Base-by-base conservation (phyloP, 345 rosid genomes). In the Gossypium arboreum region DNA sequence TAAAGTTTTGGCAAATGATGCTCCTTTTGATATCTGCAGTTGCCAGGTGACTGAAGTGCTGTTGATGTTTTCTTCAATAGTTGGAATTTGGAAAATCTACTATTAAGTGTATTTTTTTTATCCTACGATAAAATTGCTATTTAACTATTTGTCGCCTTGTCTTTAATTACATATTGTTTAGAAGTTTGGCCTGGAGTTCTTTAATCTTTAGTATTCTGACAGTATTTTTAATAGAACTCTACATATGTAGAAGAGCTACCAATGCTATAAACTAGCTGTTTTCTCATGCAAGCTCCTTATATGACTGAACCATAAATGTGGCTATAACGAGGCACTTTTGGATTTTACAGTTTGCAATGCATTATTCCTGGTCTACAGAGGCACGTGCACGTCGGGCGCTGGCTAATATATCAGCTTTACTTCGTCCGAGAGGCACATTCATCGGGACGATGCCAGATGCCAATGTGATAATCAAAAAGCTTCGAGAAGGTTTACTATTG, bases 361-460 rank as follows among this genome's bases (percentile, higher is more conserved):
- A 93, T 80, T 93, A 95, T 79, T 95, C 99, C 43, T 95, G 98
- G 94, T 91, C 97, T 73, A 91, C 97, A 56, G 98, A 91, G 80
- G 90, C 92, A 72, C 93, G 92, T 60, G 99, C 97, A 54, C 86
- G 97, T 18, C 88, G 93, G 77, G 98, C 99, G 69, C 85, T 95
- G 84, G 93, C 97, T 67, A 95, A 95, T 80, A 89, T 93, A 51
- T 93, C 99, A 43, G 90, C 97, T 75, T 79, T 95, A 76, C 99
- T 95, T 80, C 96, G 97, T 67, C 98, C 99, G 0, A 97, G 99
- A 75, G 98, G 99, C 68, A 87, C 82, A 43, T 91, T 93, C 82
- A 89, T 93, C 11, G 97, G 99, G 78, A 91, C 99, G 48, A 95
- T 93, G 99, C 98, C 98, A 72, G 99, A 93, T 86, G 98, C 97